phyloP scores from a whole-genome alignment of 768 basidiomycete species.

The Panaeolus papilionaceus region DNA sequence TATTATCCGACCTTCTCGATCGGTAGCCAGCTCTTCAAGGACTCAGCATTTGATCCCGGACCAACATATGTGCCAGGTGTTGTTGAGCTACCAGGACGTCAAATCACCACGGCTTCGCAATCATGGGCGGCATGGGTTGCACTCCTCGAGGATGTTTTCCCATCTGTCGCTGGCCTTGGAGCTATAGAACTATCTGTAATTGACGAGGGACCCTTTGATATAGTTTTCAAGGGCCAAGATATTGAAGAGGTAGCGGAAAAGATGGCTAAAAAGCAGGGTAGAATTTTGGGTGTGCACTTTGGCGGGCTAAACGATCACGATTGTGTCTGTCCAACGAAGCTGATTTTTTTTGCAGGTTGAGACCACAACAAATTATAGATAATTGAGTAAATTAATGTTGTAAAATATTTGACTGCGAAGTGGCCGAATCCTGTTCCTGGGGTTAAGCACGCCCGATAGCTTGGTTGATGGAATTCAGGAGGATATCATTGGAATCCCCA shows the following conservation, averaged over 20 bases:
- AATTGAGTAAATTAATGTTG: no score
- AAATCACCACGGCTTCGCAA: not conserved
- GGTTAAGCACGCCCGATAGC: not conserved
- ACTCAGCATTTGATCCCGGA: not conserved
- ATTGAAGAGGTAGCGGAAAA: not conserved
- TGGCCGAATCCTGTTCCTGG: no score
- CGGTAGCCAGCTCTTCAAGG: not conserved
- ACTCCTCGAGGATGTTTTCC: not conserved
- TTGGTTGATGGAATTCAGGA: slow-evolving; percentile 65
- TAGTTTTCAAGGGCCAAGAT: not conserved
- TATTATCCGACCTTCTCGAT: not conserved
- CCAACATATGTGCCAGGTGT: no score
- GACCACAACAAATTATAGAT: not conserved
- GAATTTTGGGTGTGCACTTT: not conserved
- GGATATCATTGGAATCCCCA: slow-evolving; percentile 64
- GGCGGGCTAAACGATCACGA: not conserved
- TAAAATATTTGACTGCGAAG: no score
- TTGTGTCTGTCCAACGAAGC: not conserved
- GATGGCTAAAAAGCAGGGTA: not conserved
- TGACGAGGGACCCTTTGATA: not conserved
- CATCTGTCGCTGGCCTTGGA: not conserved
- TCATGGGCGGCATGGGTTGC: not conserved
- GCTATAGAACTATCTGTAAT: not conserved
- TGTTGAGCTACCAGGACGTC: no score
- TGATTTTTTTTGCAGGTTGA: not conserved